These are phyloP conservation scores for Heliosperma pusillum DNA, from an alignment of 148 eudicot species.

Conservation along the genomic window DNA sequence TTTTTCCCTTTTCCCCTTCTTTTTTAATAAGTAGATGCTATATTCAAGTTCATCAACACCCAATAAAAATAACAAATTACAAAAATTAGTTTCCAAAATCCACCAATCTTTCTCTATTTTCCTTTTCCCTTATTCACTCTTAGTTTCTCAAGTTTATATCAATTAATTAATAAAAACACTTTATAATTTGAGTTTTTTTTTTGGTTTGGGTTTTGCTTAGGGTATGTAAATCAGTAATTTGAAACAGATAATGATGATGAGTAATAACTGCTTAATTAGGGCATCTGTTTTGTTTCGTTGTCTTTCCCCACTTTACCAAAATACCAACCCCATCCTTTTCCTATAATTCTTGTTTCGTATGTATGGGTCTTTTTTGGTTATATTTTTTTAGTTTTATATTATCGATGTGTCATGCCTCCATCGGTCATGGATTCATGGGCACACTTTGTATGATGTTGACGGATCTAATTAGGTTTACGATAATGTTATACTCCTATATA, in stretches of 20 bases:
- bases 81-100: neutral
- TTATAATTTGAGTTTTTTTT: neutral
- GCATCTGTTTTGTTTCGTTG: neutral
- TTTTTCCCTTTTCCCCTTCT: neutral
- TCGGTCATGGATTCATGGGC: no score
- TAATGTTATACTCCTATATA: no score
- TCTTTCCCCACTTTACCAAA: neutral
- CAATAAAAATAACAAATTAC: neutral
- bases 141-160: neutral
- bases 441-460: no score
- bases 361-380: no score
- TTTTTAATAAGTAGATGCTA: constrained; percentile 14
- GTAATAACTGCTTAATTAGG: constrained; percentile 2
- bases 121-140: neutral
- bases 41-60: constrained; percentile 29
- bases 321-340: neutral
- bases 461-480: no score
- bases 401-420: no score
- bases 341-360: no score
- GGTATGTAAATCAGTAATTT: neutral
- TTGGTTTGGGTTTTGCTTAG: no score
- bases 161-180: no score
- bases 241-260: constrained; percentile 6
- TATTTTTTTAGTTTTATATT: no score
- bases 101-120: constrained; percentile 25